Base-by-base conservation (phyloP, 1,284 basidiomycete species). In the Sutorius eximius region DNA sequence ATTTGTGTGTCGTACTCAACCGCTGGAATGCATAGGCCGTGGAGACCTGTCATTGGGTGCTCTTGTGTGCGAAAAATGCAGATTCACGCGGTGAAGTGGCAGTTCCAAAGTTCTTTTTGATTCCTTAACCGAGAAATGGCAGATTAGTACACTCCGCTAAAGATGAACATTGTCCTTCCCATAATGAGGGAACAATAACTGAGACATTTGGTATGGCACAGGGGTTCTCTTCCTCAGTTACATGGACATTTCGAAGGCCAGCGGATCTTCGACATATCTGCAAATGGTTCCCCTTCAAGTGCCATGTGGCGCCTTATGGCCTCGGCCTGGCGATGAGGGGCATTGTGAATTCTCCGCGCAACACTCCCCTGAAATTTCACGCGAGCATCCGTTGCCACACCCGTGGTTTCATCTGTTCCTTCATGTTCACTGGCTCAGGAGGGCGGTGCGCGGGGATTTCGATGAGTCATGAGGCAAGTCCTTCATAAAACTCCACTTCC, bases 131-230 rank as follows among this genome's bases (percentile, higher is more conserved):
- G 56, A 64, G 49, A 54, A 51, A 51, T 34, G 42, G 52, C 62
- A 64, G 61, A 62, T 64, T 38, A 58, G 53, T 60, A 37, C 22
- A 44, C 56, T 15, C 56, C 49, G 48, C 59, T 50, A 55, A 58
- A 55, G 42, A 46, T 43, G 59, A 52, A 66, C 66, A 60, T 68
- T 68, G 67, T 60, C 49, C 58, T 65, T 71, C 22, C 68, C 65
- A 62, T 68, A 69, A 66, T 18, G 22, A 64, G 70, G 56, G 56
- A 58, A 71, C 69, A 68, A 65, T 55, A 65, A 3, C 50, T 57
- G 64, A 62, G 64, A 66, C 63, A 57, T 46, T 36, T n/a, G 13
- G 38, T 29, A 22, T 32, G 11, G 16, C 24, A 27, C 24, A 27
- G 7, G 32, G 45, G 11, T 37, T 27, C 36, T 46, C 44, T 52